A percentile compares a stretch with the other conserved stretches of the same genome.
Conservation (phyloP, 306 rosid genomes). For the Comarum palustre region DNA sequence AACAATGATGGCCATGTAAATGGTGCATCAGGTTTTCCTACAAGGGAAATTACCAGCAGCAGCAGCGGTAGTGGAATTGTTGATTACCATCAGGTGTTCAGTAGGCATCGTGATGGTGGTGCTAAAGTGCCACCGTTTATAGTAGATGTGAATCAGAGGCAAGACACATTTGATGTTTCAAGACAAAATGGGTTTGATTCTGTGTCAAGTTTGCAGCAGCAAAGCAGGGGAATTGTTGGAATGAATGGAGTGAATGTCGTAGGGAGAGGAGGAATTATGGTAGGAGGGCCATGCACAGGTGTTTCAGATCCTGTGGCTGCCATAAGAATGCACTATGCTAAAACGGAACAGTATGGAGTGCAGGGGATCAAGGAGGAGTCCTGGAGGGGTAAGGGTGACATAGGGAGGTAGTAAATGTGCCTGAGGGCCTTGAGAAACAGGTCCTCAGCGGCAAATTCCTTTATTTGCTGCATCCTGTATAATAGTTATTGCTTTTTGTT, state of each 20-base stretch:
- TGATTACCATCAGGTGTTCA: slow-evolving; percentile 63
- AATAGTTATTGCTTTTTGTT: slow-evolving; percentile 47
- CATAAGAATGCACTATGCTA: slow-evolving; percentile 76
- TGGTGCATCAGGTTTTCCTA: slow-evolving; percentile 44
- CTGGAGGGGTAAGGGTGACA: slow-evolving; percentile 70
- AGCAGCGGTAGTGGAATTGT: slow-evolving; percentile 48
- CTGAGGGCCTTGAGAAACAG: slow-evolving; percentile 8
- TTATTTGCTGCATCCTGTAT: slow-evolving; percentile 60
- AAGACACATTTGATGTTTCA: slow-evolving; percentile 61
- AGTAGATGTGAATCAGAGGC: slow-evolving; percentile 61
- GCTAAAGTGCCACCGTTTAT: slow-evolving; percentile 59
- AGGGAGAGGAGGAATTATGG: slow-evolving; percentile 65
- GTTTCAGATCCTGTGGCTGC: slow-evolving; percentile 94
- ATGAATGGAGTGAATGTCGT: slow-evolving; percentile 75
- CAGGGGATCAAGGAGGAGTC: slow-evolving; percentile 72
- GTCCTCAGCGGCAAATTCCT: slow-evolving; percentile 45
- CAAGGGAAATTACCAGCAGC: slow-evolving; percentile 49
- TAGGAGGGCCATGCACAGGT: slow-evolving; percentile 64
- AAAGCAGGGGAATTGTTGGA: slow-evolving; percentile 67
- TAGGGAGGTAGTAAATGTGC: slow-evolving; percentile 66
- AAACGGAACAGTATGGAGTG: slow-evolving; percentile 60
- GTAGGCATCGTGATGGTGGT: slow-evolving; percentile 52
- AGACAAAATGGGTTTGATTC: slow-evolving; percentile 67
- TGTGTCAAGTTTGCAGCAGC: slow-evolving; percentile 68
- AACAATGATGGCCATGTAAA: slow-evolving; percentile 48